Evolutionary conservation across 75 land plant genomes (phyloP).

Genomic region (Cryptomeria japonica): DNA sequence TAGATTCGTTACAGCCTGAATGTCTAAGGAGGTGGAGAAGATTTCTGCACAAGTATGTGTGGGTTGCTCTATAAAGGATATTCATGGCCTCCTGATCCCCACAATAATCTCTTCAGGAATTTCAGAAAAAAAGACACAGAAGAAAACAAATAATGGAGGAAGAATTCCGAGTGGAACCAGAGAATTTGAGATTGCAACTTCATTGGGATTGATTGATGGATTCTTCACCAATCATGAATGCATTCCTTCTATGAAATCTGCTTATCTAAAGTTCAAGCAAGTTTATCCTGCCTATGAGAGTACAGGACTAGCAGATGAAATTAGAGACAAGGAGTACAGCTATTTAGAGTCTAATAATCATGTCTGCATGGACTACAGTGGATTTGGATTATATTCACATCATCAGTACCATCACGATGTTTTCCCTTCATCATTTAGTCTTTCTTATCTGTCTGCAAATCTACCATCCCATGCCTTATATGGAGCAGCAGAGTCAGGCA

Average conservation of each 20-base stretch:
- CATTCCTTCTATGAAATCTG: slow-evolving; percentile 43
- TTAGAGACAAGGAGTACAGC: slow-evolving; percentile 46
- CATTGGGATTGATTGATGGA: not conserved
- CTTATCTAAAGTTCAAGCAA: slow-evolving; percentile 36
- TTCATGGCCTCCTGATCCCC: not conserved
- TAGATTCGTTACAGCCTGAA: not conserved
- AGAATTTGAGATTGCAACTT: slow-evolving; percentile 1
- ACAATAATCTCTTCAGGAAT: not conserved
- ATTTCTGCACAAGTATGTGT: not conserved
- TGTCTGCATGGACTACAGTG: slow-evolving; percentile 81
- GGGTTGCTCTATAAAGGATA: not conserved
- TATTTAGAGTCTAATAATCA: slow-evolving; percentile 36
- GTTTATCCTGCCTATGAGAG: slow-evolving; percentile 50
- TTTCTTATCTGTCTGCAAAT: slow-evolving; percentile 59
- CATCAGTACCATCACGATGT: slow-evolving; percentile 34
- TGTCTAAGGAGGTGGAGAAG: not conserved
- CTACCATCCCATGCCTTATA: slow-evolving; percentile 58
- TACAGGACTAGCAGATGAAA: slow-evolving; percentile 41
- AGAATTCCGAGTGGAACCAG: not conserved
- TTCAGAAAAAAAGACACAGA: not conserved
- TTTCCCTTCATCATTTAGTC: slow-evolving; percentile 43
- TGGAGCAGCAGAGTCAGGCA: slow-evolving; percentile 37
- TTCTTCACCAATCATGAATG: slow-evolving; percentile 6
- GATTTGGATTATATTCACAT: slow-evolving; percentile 80
- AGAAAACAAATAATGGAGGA: not conserved